These are phyloP conservation scores for Articulospora tetracladia DNA, from an alignment of 495 filamentous ascomycete genomes.

Conservation along the genomic window DNA sequence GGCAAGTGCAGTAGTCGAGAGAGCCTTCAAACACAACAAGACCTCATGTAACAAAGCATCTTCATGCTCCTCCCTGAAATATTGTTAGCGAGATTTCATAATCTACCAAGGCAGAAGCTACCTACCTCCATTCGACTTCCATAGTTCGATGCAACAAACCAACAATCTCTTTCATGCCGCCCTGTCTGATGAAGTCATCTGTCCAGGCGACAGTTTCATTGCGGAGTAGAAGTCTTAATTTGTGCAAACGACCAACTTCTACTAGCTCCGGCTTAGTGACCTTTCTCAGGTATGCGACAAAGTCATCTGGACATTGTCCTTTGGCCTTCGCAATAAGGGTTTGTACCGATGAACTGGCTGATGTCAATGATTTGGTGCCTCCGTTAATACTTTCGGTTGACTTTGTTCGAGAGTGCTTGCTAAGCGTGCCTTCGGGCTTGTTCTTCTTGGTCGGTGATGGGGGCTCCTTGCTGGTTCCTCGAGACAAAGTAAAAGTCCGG, in stretches of 20 bases:
- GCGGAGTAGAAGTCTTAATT: conserved; percentile 81
- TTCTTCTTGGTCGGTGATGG: conserved; percentile 60
- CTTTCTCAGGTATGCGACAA: conserved; percentile 73
- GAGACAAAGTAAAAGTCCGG: conserved; percentile 71
- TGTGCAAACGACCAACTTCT: conserved; percentile 92
- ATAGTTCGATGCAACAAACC: conserved; percentile 83
- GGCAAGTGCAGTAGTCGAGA: conserved; percentile 86
- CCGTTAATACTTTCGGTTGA: conserved; percentile 49
- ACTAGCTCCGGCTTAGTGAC: conserved; percentile 74
- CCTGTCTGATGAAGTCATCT: conserved; percentile 80
- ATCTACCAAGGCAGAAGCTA: conserved; percentile 21
- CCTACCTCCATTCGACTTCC: conserved; percentile 93
- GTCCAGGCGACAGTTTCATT: conserved; percentile 97
- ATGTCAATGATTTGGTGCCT: conserved; percentile 38
- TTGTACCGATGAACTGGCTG: conserved; percentile 30
- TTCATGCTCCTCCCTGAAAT: conserved; percentile 81
- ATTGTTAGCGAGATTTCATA: conserved; percentile 6
- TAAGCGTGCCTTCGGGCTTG: conserved; percentile 39
- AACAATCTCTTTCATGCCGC: conserved; percentile 90
- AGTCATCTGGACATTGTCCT: conserved; percentile 66
- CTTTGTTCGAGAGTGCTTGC: conserved; percentile 46
- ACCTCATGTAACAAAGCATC: conserved; percentile 89
- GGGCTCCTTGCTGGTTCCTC: conserved; percentile 49
- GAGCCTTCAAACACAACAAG: conserved; percentile 87
- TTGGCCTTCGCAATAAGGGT: conserved; percentile 48